phyloP scores from a whole-genome alignment of 805 yeast genomes.

The Metschnikowia cubensis region DNA sequence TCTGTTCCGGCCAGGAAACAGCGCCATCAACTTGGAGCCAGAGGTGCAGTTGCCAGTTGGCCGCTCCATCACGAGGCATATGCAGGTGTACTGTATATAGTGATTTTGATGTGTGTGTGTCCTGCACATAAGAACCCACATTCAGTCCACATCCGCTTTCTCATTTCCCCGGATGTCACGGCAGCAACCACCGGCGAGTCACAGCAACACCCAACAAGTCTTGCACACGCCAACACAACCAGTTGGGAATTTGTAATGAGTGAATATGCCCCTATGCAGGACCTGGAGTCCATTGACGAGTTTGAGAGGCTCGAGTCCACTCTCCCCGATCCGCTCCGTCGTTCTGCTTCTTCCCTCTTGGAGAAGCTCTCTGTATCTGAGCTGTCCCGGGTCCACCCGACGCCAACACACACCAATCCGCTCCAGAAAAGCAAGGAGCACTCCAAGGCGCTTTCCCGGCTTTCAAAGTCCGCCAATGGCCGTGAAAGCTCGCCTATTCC shows the following conservation, averaged over 20 bases:
- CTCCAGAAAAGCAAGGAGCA: slow-evolving; percentile 16
- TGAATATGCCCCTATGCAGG: slow-evolving; percentile 21
- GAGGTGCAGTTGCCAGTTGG: too few species aligned
- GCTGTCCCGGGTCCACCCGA: slow-evolving; percentile 24
- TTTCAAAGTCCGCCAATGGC: slow-evolving; percentile 31
- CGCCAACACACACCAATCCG: slow-evolving; percentile 12
- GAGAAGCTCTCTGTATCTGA: slow-evolving; percentile 26
- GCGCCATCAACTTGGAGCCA: too few species aligned
- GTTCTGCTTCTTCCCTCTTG: slow-evolving; percentile 37
- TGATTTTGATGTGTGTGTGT: too few species aligned
- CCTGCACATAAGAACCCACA: too few species aligned
- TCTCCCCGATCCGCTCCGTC: slow-evolving; percentile 36
- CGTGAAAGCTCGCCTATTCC: slow-evolving; percentile 48
- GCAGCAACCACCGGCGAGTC: too few species aligned
- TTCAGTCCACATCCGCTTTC: too few species aligned
- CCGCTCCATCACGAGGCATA: too few species aligned
- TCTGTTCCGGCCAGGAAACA: too few species aligned
- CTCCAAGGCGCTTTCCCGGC: slow-evolving; percentile 24
- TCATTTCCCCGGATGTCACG: too few species aligned
- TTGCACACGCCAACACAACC: too few species aligned
- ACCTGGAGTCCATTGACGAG: slow-evolving; percentile 17
- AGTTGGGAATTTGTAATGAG: slow-evolving; percentile 20
- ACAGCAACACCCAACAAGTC: too few species aligned
- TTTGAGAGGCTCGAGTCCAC: slow-evolving; percentile 42
- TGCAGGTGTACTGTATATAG: too few species aligned